phyloP scores from a whole-genome alignment of 2,329 filamentous ascomycete species.

The Neocucurbitaria cava region DNA sequence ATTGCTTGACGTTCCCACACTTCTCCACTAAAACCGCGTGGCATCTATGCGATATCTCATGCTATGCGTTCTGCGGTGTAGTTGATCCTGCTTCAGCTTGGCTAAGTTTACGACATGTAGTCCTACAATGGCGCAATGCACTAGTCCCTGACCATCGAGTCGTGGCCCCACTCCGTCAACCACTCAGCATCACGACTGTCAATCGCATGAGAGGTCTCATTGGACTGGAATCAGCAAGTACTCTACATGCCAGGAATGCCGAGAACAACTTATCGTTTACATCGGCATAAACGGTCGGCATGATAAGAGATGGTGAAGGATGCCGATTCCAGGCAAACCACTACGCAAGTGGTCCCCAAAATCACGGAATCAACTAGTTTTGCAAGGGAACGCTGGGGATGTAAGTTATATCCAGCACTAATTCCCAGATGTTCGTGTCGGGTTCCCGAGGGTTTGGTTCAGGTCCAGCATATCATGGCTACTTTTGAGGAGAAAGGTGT shows the following conservation, averaged over 20 bases:
- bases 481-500: conserved; percentile 17
- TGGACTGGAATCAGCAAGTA: neutral
- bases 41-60: neutral
- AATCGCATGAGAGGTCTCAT: neutral
- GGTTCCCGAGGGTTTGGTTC: neutral
- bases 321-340: conserved; percentile 17
- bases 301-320: conserved; percentile 2
- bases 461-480: conserved; percentile 10
- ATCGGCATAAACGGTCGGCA: conserved; percentile 22
- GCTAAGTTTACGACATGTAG: conserved; percentile 28
- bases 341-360: conserved; percentile 1
- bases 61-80: neutral
- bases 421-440: neutral
- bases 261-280: neutral
- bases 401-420: neutral
- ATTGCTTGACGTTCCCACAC: neutral
- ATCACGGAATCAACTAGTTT: conserved; percentile 1
- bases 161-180: conserved; percentile 13
- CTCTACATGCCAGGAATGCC: conserved; percentile 2
- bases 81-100: conserved; percentile 2
- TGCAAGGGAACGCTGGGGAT: neutral
- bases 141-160: conserved; percentile 10
- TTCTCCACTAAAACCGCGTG: conserved; percentile 1
- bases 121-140: conserved; percentile 27
- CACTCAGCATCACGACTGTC: conserved; percentile 8